phyloP scores from a whole-genome alignment of 2,329 filamentous ascomycete genomes.

The Peltaster fructicola region DNA sequence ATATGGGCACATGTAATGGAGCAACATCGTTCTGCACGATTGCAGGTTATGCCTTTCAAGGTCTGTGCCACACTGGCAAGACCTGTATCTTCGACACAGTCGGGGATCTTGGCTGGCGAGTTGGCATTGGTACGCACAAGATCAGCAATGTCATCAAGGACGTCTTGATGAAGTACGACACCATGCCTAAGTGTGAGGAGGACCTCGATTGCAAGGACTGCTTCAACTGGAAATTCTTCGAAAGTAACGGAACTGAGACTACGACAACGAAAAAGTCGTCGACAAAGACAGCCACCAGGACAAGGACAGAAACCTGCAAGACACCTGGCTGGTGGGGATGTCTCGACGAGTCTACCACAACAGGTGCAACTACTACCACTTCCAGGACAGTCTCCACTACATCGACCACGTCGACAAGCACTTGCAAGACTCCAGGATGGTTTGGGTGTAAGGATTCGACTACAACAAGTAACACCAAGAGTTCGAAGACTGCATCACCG shows the following conservation, averaged over 20 bases:
- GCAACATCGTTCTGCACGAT: slow-evolving; percentile 75
- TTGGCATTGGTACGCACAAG: slow-evolving; percentile 74
- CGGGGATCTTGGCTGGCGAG: slow-evolving; percentile 72
- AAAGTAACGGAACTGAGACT: slow-evolving; percentile 66
- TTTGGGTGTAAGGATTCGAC: slow-evolving; percentile 3
- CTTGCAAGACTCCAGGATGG: slow-evolving; percentile 3
- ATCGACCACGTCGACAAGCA: slow-evolving; percentile 2
- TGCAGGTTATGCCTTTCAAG: slow-evolving; percentile 80
- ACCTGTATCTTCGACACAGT: slow-evolving; percentile 87
- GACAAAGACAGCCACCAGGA: slow-evolving; percentile 36
- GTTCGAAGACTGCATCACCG: background rate
- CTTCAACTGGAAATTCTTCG: slow-evolving; percentile 79
- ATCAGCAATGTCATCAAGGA: slow-evolving; percentile 75
- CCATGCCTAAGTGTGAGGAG: slow-evolving; percentile 54
- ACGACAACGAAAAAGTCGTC: slow-evolving; percentile 44
- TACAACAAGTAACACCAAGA: slow-evolving; percentile 1
- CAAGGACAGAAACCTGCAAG: slow-evolving; percentile 64
- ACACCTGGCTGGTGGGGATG: slow-evolving; percentile 85
- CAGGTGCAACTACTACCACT: slow-evolving; percentile 1
- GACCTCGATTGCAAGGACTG: slow-evolving; percentile 72
- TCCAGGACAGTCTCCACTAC: too few species aligned
- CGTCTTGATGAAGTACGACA: slow-evolving; percentile 64
- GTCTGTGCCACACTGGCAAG: slow-evolving; percentile 66
- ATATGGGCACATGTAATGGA: slow-evolving; percentile 79
- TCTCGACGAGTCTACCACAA: slow-evolving; percentile 18